phyloP scores from a whole-genome alignment of 768 basidiomycete species.

The Pulveroboletus sp. region DNA sequence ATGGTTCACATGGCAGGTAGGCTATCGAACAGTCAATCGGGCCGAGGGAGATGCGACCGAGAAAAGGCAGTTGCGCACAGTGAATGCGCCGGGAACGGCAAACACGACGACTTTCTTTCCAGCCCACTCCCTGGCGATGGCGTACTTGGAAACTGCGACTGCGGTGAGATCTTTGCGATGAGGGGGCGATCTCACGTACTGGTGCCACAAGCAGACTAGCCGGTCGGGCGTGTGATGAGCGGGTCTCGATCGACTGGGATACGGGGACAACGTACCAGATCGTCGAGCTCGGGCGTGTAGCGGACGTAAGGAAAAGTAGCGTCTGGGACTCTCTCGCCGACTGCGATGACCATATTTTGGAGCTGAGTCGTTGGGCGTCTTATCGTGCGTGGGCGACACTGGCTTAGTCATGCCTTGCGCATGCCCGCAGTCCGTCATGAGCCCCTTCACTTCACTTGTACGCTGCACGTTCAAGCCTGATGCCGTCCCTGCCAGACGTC shows the following conservation, averaged over 20 bases:
- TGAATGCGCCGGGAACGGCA: slow-evolving; percentile 78
- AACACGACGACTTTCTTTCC: slow-evolving; percentile 80
- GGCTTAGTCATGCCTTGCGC: not conserved
- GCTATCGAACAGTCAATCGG: slow-evolving; percentile 17
- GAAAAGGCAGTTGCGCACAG: slow-evolving; percentile 40
- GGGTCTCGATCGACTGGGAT: slow-evolving; percentile 5
- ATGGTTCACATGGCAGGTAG: slow-evolving; percentile 41
- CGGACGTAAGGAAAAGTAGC: slow-evolving; percentile 50
- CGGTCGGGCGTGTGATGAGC: not conserved
- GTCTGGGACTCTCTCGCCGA: slow-evolving; percentile 48
- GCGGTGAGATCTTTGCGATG: not conserved
- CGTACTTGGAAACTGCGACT: slow-evolving; percentile 45
- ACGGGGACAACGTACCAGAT: slow-evolving; percentile 40
- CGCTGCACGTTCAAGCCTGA: not conserved
- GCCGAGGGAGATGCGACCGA: not conserved
- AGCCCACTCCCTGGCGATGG: slow-evolving; percentile 59
- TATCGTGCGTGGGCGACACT: too few species aligned
- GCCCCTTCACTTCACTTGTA: too few species aligned
- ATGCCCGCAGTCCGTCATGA: not conserved
- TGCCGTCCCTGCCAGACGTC: slow-evolving; percentile 18
- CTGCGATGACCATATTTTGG: slow-evolving; percentile 34
- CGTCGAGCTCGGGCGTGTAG: slow-evolving; percentile 57
- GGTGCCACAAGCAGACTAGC: slow-evolving; percentile 56
- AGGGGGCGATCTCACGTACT: slow-evolving; percentile 41
- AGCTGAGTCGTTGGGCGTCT: not conserved